Base-by-base conservation (phyloP, 306 rosid genomes). In the Trifolium repens region DNA sequence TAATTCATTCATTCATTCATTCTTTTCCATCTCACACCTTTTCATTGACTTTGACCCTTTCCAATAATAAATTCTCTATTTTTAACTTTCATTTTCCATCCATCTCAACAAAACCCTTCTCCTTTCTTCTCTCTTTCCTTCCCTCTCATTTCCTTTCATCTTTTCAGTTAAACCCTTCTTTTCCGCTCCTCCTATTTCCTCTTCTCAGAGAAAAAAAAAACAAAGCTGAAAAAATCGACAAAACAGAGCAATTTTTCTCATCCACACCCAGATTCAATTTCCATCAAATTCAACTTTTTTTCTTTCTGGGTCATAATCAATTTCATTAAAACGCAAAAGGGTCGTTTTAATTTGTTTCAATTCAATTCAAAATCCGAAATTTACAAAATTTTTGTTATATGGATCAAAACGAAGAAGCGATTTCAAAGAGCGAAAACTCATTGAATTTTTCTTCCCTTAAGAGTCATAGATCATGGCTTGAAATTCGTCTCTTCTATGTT, bases 401-500 rank as follows among this genome's bases (percentile, higher is more conserved):
- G 97, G 91, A 89, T 26, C 85, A 46, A 40, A 80, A 47, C 10
- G 90, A 82, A 4, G 82, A 84, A 42, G 79, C 80, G 67, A 81
- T 80, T 14, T 46, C 89, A 16, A 88, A 85, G 5, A 37, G 78
- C 8, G 39, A 71, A 4, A 75, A 81, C 27, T 81, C 91, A 17
- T 76, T 74, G 0, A 78, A 14, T 17, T 75, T 87, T 44, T 69
- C 80, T 14, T 82, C 92, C 5, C 53, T 84, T 2, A 71, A 71
- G 5, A 71, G 69, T 50, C 91, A 85, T 67, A 80, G 89, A 0
- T 83, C 91, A 0, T 84, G 94, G 84, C 84, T 93, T 6, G 94
- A 85, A 70, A 80, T 80, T 49, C 78, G 93, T 8, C 81, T 93
- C 22, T 93, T 93, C 74, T 93, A 90, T 46, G 96, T 93, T 54